phyloP scores from a whole-genome alignment of 768 basidiomycete genomes.

The Melanogaster broomeanus region DNA sequence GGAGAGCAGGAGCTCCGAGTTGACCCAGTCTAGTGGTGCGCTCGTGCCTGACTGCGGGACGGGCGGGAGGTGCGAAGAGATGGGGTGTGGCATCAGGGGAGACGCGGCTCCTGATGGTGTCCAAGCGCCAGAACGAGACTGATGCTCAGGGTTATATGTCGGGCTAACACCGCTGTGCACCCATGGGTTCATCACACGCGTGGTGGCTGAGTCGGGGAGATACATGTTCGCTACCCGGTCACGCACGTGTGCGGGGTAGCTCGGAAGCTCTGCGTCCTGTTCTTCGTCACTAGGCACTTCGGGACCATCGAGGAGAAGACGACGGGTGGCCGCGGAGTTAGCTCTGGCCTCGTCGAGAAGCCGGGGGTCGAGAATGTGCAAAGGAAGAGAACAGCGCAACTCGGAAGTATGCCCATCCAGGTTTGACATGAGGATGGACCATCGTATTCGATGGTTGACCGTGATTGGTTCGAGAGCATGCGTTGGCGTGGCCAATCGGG shows the following conservation, averaged over 20 bases:
- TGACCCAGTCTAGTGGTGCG: conserved; percentile 73
- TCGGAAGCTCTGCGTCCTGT: conserved; percentile 78
- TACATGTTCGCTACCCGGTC: conserved; percentile 87
- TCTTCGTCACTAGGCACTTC: conserved; percentile 45
- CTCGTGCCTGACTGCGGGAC: conserved; percentile 44
- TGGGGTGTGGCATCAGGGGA: conserved; percentile 39
- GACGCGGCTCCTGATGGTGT: conserved; percentile 38
- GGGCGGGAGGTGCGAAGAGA: conserved; percentile 36
- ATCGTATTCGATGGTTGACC: conserved; percentile 77
- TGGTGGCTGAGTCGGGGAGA: conserved; percentile 59
- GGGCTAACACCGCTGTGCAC: conserved; percentile 44
- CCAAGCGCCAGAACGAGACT: conserved; percentile 18
- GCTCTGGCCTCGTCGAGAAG: conserved; percentile 75
- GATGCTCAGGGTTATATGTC: conserved; percentile 22
- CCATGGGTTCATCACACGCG: conserved; percentile 70
- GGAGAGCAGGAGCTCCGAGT: conserved; percentile 79
- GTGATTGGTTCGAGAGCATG: conserved; percentile 75
- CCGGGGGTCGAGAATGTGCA: conserved; percentile 77
- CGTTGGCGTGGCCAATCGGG: conserved; percentile 63
- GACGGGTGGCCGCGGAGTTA: conserved; percentile 73
- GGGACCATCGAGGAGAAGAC: conserved; percentile 42
- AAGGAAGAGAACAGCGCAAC: conserved; percentile 89
- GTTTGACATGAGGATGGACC: conserved; percentile 80
- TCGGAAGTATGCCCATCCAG: conserved; percentile 92
- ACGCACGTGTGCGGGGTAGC: conserved; percentile 85